These are phyloP conservation scores for Drechslera avenae DNA, from an alignment of 2,329 filamentous ascomycete species.

Conservation along the genomic window DNA sequence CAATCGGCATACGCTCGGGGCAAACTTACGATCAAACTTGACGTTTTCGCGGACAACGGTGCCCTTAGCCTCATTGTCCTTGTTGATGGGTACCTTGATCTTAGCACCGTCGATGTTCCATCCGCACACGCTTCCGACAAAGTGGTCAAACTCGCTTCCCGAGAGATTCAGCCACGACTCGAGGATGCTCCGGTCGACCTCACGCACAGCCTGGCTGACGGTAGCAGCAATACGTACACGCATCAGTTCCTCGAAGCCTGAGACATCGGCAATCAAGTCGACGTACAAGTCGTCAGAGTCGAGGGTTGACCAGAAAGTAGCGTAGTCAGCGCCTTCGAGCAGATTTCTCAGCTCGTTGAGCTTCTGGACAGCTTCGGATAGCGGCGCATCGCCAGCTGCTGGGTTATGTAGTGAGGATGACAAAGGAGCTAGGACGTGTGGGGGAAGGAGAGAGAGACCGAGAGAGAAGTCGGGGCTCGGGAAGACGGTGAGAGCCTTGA, in stretches of 20 bases:
- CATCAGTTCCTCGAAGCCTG: slow-evolving; percentile 93
- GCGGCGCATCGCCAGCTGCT: slow-evolving; percentile 65
- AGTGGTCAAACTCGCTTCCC: slow-evolving; percentile 56
- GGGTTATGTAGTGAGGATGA: slow-evolving; percentile 56
- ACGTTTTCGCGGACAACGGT: slow-evolving; percentile 95
- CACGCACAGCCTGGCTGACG: slow-evolving; percentile 82
- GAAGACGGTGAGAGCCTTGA: slow-evolving; percentile 97
- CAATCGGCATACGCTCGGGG: not conserved
- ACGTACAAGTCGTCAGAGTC: slow-evolving; percentile 95
- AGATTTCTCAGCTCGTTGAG: slow-evolving; percentile 82
- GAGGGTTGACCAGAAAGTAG: slow-evolving; percentile 88
- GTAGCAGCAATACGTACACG: slow-evolving; percentile 87
- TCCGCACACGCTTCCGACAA: slow-evolving; percentile 65
- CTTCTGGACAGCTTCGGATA: slow-evolving; percentile 90
- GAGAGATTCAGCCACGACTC: slow-evolving; percentile 57
- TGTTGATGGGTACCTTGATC: slow-evolving; percentile 85
- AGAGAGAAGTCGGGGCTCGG: slow-evolving; percentile 94
- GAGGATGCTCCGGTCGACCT: slow-evolving; percentile 62
- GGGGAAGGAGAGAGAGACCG: slow-evolving; percentile 89
- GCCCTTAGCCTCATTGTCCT: slow-evolving; percentile 89
- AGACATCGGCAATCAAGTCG: slow-evolving; percentile 91
- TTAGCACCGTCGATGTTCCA: slow-evolving; percentile 74
- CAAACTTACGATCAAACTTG: slow-evolving; percentile 71
- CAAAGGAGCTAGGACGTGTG: slow-evolving; percentile 71
- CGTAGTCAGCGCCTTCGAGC: slow-evolving; percentile 88